Evolutionary conservation across 139 green algal genomes (phyloP).

Genomic region (Ettlia oleoabundans): DNA sequence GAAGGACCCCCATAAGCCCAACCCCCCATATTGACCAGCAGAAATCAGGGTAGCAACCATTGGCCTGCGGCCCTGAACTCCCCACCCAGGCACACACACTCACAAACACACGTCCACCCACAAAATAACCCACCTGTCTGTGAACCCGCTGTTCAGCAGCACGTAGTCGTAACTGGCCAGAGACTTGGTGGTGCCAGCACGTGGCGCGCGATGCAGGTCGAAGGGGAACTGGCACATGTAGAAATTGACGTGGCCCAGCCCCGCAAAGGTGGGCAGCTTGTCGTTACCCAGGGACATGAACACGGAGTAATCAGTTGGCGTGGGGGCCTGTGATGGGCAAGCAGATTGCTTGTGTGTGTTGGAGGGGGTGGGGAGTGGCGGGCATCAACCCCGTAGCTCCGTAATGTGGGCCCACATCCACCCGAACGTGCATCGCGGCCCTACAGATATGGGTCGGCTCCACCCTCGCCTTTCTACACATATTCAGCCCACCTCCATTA

Average conservation of each 20-base stretch:
- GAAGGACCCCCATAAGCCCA: too few relatives aligned
- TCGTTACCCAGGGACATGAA: slow-evolving; percentile 40
- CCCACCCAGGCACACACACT: background rate
- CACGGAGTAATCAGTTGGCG: slow-evolving; percentile 15
- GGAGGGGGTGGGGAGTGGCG: background rate
- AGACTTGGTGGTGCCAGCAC: background rate
- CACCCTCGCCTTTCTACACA: background rate
- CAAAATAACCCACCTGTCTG: slow-evolving; percentile 4
- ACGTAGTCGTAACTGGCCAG: slow-evolving; percentile 33
- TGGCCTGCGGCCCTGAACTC: background rate
- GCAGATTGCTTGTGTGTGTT: background rate
- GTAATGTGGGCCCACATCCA: background rate
- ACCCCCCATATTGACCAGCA: too few relatives aligned
- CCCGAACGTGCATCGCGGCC: background rate
- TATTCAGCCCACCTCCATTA: background rate
- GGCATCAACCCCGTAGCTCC: too few relatives aligned
- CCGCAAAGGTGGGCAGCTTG: slow-evolving; percentile 27
- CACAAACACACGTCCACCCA: background rate
- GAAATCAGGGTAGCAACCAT: background rate
- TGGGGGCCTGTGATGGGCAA: too few relatives aligned
- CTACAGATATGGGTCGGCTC: too few relatives aligned
- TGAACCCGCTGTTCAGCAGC: slow-evolving; percentile 32
- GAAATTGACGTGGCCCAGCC: slow-evolving; percentile 35
- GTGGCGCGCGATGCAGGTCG: slow-evolving; percentile 14
- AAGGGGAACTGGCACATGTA: slow-evolving; percentile 39